Conservation (phyloP, 495 filamentous ascomycete species). For the Xylaria intraflava region DNA sequence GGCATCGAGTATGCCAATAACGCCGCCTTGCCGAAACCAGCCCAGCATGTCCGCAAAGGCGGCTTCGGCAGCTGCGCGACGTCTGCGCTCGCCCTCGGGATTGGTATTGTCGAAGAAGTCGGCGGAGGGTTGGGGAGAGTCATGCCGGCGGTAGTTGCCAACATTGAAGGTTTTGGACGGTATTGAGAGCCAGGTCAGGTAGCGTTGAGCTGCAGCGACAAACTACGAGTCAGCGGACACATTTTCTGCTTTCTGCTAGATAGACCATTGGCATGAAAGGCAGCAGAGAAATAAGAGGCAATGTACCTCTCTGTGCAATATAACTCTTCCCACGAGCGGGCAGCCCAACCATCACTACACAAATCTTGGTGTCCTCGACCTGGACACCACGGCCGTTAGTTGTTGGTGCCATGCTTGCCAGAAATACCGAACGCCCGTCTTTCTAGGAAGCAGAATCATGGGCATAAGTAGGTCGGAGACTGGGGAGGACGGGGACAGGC, state of each 20-base stretch:
- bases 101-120: conserved; percentile 92
- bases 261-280: not conserved
- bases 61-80: conserved; percentile 78
- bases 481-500: not conserved
- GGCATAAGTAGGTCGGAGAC: not conserved
- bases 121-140: conserved; percentile 78
- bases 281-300: not conserved
- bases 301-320: conserved; percentile 90
- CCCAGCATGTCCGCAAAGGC: conserved; percentile 85
- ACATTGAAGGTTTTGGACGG: conserved; percentile 93
- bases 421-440: not conserved
- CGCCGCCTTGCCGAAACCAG: conserved; percentile 74
- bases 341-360: conserved; percentile 97
- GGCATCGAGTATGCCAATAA: conserved; percentile 89
- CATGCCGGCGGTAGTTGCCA: conserved; percentile 81
- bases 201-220: conserved; percentile 68
- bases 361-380: conserved; percentile 92
- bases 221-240: not conserved
- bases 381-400: conserved; percentile 50
- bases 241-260: not conserved
- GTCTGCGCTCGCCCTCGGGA: conserved; percentile 79
- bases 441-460: not conserved
- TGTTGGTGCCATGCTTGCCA: conserved; percentile 36
- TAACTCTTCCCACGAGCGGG: conserved; percentile 94
- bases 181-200: conserved; percentile 93